Evolutionary conservation across 2,329 filamentous ascomycete species (phyloP).

Genomic region (Talaromyces pinophilus): DNA sequence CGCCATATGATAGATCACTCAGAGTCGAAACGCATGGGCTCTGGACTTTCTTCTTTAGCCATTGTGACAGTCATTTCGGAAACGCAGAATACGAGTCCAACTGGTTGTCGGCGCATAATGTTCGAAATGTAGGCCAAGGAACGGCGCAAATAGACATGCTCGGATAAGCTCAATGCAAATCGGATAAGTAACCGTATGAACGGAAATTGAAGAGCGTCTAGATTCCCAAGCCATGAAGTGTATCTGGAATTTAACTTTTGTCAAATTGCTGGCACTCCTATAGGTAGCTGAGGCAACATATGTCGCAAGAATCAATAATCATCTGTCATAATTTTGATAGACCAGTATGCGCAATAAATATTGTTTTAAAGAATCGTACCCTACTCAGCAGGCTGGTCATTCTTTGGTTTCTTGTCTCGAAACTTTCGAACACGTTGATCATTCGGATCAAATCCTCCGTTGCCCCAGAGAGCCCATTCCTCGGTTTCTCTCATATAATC

Average conservation of each 20-base stretch:
- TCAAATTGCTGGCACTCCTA: neutral
- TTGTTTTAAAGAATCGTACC: neutral
- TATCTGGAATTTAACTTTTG: neutral
- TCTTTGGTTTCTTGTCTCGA: constrained; percentile 65
- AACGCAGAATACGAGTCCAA: neutral
- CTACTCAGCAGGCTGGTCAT: neutral
- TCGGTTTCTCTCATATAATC: constrained; percentile 90
- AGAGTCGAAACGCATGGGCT: neutral
- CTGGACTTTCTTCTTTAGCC: neutral
- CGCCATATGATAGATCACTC: neutral
- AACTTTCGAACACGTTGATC: constrained; percentile 78
- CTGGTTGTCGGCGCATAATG: neutral
- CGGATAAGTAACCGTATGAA: neutral
- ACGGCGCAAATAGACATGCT: neutral
- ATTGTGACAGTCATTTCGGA: no score
- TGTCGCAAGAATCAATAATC: neutral
- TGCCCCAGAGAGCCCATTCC: constrained; percentile 93
- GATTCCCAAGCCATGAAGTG: neutral
- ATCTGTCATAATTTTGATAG: neutral
- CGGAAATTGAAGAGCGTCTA: neutral
- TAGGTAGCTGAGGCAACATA: neutral
- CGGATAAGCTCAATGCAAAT: neutral
- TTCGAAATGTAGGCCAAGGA: neutral
- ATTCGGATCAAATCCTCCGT: constrained; percentile 88
- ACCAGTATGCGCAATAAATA: neutral